Conservation (phyloP, 2,329 filamentous ascomycete species). For the Phyllachora maydis region DNA sequence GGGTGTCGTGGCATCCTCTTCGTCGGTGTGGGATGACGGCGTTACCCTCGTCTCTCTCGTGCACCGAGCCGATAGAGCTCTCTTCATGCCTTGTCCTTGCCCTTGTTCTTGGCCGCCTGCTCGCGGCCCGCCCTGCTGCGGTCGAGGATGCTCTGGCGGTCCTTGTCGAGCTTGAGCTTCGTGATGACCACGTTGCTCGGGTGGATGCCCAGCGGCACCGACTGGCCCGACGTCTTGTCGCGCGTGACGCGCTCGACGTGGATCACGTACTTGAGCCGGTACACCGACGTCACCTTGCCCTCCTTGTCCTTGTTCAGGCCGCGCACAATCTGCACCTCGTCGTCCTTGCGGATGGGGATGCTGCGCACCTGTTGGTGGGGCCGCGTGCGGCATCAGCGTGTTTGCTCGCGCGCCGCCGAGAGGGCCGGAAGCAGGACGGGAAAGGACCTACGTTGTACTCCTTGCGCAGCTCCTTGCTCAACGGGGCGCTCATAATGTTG, state of each 20-base stretch:
- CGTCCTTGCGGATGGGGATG: conserved; percentile 95
- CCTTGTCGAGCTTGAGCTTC: conserved; percentile 97
- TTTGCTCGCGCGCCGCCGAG: no score
- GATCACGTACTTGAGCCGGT: conserved; percentile 94
- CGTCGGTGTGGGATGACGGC: conserved; percentile 5
- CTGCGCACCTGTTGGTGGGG: conserved; percentile 62
- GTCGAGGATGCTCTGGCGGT: conserved; percentile 74
- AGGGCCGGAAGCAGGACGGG: no score
- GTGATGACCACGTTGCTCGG: conserved; percentile 95
- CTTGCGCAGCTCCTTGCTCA: conserved; percentile 93
- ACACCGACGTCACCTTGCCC: conserved; percentile 95
- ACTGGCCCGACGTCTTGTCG: conserved; percentile 95
- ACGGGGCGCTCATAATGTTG: conserved; percentile 88
- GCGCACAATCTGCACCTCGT: conserved; percentile 83
- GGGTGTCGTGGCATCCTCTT: no score
- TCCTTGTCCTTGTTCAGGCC: conserved; percentile 94
- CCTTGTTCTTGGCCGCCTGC: conserved; percentile 51
- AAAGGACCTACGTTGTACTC: conserved; percentile 88
- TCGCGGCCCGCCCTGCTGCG: conserved; percentile 67
- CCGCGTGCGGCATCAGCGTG: no score
- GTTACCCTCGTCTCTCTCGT: conserved; percentile 3
- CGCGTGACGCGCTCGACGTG: conserved; percentile 93
- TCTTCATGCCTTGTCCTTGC: conserved; percentile 20
- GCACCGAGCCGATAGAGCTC: conserved; percentile 1
- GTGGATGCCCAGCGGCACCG: conserved; percentile 83